Percentiles rank a stretch among this genome's conserved stretches.
Conservation (phyloP, 2,329 filamentous ascomycete genomes). For the Penicillium crustosum region DNA sequence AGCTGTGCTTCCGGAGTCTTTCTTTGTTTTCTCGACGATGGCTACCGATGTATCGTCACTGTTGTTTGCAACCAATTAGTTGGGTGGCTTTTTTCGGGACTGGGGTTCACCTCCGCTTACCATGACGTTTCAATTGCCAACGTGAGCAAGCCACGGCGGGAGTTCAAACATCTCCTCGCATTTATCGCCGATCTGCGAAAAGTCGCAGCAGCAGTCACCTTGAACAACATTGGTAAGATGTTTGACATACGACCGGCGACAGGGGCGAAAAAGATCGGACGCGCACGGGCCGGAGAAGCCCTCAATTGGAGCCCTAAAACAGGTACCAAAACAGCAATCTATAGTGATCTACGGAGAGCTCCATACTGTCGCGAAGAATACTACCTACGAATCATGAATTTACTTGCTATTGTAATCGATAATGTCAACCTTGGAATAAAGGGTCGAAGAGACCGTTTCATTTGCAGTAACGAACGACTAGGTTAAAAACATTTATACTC, state of each 20-base stretch:
- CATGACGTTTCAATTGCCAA: slow-evolving; percentile 51
- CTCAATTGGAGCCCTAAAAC: slow-evolving; percentile 25
- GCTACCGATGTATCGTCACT: slow-evolving; percentile 92
- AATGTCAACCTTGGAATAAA: not conserved
- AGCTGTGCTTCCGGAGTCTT: slow-evolving; percentile 38
- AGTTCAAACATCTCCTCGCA: slow-evolving; percentile 4
- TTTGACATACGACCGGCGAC: slow-evolving; percentile 6
- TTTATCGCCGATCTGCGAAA: slow-evolving; percentile 22
- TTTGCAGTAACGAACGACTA: slow-evolving; percentile 22
- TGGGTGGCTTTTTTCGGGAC: not conserved
- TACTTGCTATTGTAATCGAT: not conserved
- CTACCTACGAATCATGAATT: not conserved
- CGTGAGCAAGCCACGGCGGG: slow-evolving; percentile 40
- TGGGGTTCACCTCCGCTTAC: slow-evolving; percentile 23
- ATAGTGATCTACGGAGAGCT: not conserved
- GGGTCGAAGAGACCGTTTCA: not conserved
- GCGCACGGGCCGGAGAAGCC: slow-evolving; percentile 34
- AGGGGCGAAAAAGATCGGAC: slow-evolving; percentile 24
- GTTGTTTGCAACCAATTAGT: not conserved
- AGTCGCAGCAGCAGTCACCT: slow-evolving; percentile 16
- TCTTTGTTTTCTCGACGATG: slow-evolving; percentile 62
- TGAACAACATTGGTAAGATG: slow-evolving; percentile 28
- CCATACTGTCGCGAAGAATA: not conserved
- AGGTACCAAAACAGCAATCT: slow-evolving; percentile 1
- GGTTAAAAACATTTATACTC: slow-evolving; percentile 18